These are phyloP conservation scores for Rhazya stricta DNA, from an alignment of 257 asterid species.

Conservation along the genomic window DNA sequence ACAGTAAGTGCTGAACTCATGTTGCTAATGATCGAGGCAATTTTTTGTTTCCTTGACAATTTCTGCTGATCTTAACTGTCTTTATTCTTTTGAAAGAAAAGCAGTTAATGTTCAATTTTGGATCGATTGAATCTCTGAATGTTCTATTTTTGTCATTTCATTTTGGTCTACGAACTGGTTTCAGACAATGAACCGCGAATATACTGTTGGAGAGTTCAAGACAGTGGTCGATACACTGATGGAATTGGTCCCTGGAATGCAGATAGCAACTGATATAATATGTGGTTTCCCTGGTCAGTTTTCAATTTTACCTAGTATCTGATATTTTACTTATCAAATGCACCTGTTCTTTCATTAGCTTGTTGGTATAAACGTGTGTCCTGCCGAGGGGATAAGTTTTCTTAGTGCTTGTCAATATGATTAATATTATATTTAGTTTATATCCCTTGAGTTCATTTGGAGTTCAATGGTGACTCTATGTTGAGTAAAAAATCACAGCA, in stretches of 20 bases:
- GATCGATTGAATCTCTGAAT: neutral
- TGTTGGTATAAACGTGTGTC: neutral
- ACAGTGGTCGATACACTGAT: conserved; percentile 77
- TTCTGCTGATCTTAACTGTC: neutral
- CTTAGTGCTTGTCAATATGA: neutral
- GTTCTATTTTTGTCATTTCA: neutral
- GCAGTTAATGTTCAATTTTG: neutral
- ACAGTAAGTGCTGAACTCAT: conserved; percentile 43
- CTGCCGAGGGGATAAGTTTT: neutral
- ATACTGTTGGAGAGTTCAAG: conserved; percentile 72
- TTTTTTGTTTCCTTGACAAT: neutral
- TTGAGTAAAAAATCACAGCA: neutral
- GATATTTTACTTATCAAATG: neutral
- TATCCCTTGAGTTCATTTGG: neutral
- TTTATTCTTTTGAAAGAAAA: neutral
- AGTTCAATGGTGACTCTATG: neutral
- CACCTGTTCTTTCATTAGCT: neutral
- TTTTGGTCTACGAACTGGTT: conserved; percentile 12
- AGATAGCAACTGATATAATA: conserved; percentile 91
- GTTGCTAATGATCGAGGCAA: neutral
- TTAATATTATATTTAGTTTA: neutral
- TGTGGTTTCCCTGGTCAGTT: conserved; percentile 95
- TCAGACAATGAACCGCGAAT: conserved; percentile 95
- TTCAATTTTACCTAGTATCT: conserved; percentile 12
- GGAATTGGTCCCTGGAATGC: conserved; percentile 94